phyloP scores from a whole-genome alignment of 2,329 filamentous ascomycete genomes.

The Sporothrix protearum region DNA sequence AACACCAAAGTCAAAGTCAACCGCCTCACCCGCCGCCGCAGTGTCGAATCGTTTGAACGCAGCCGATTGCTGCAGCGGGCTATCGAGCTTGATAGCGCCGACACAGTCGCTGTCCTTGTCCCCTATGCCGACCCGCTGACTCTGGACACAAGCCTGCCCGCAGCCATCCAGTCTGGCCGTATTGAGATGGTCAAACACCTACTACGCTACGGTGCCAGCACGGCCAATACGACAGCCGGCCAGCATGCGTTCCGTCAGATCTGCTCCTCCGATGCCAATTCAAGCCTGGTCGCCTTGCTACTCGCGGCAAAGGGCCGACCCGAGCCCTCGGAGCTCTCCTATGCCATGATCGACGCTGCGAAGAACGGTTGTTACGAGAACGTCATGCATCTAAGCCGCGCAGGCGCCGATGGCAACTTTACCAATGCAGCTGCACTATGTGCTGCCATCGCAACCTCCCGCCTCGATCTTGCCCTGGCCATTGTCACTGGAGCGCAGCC shows the following conservation, averaged over 20 bases:
- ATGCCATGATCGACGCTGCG: slow-evolving; percentile 51
- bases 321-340: slow-evolving; percentile 43
- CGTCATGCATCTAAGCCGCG: slow-evolving; percentile 50
- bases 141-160: slow-evolving; percentile 49
- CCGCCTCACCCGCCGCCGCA: slow-evolving; percentile 48
- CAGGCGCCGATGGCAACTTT: slow-evolving; percentile 52
- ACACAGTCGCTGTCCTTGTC: slow-evolving; percentile 53
- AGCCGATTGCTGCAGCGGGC: slow-evolving; percentile 47
- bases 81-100: slow-evolving; percentile 53
- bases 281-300: slow-evolving; percentile 44
- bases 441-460: slow-evolving; percentile 46
- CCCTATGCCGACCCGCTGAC: slow-evolving; percentile 51
- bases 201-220: slow-evolving; percentile 50
- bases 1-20: slow-evolving; percentile 47
- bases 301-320: slow-evolving; percentile 50
- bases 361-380: slow-evolving; percentile 49
- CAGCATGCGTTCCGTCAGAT: slow-evolving; percentile 53
- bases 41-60: slow-evolving; percentile 49
- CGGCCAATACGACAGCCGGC: slow-evolving; percentile 47
- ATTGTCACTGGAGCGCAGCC: slow-evolving; percentile 53
- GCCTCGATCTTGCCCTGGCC: slow-evolving; percentile 53
- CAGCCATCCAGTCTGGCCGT: slow-evolving; percentile 47
- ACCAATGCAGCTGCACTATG: slow-evolving; percentile 52
- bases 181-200: slow-evolving; percentile 46
- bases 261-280: slow-evolving; percentile 45